Conservation (phyloP, 2,329 filamentous ascomycete species). For the Magnaporthales sp. region DNA sequence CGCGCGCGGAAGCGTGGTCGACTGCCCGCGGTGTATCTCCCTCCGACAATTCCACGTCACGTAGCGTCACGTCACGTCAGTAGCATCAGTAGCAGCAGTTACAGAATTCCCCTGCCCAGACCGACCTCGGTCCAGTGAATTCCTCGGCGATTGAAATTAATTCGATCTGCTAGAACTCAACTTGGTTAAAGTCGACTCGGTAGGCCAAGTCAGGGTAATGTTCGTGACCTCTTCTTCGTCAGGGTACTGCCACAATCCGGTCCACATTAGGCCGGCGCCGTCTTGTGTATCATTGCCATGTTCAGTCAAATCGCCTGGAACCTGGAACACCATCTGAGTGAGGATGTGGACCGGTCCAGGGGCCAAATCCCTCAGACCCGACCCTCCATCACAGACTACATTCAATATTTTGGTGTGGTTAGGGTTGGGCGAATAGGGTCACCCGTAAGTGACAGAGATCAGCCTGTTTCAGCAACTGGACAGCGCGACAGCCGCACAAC, state of each 20-base stretch:
- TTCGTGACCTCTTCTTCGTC: not conserved
- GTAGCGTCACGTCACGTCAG: not conserved
- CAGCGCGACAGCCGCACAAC: not conserved
- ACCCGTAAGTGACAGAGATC: not conserved
- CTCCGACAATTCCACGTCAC: not conserved
- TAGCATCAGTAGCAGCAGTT: not conserved
- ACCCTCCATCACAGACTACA: not conserved
- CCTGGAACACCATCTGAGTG: not conserved
- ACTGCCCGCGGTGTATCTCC: not conserved
- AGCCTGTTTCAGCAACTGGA: constrained; percentile 1
- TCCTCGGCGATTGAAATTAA: not conserved
- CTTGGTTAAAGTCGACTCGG: not conserved
- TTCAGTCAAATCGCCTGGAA: not conserved
- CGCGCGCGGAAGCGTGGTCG: not conserved
- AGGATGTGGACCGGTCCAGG: not conserved
- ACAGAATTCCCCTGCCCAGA: not conserved
- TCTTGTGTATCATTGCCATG: not conserved
- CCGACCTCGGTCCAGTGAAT: not conserved
- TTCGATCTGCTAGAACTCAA: not conserved
- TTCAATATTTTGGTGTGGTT: not conserved
- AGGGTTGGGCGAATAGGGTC: not conserved
- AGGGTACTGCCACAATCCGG: not conserved
- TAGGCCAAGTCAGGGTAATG: not conserved
- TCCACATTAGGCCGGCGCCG: not conserved
- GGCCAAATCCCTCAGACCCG: not conserved